phyloP scores from a whole-genome alignment of 257 asterid genomes.

The Solanum bukasovii region DNA sequence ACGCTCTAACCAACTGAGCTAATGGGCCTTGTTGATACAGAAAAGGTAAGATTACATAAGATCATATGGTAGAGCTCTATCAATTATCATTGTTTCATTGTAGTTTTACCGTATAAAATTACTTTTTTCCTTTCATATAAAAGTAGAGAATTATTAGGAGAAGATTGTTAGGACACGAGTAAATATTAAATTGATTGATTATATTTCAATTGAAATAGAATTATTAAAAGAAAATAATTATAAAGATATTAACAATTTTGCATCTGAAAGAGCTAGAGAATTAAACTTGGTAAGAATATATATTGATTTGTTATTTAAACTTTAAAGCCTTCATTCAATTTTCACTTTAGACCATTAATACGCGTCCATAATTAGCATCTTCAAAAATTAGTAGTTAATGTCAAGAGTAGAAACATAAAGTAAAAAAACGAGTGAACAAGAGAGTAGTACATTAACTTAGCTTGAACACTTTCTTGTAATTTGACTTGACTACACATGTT shows the following conservation, averaged over 20 bases:
- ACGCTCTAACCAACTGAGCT: conserved; percentile 21
- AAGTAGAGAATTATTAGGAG: background rate
- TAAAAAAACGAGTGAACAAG: background rate
- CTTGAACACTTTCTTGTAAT: background rate
- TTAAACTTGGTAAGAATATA: background rate
- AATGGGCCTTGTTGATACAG: background rate
- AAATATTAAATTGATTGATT: background rate
- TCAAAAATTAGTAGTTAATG: background rate
- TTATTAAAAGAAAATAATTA: background rate
- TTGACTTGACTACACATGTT: background rate
- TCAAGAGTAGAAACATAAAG: background rate
- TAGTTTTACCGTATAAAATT: background rate
- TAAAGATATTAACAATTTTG: too few relatives aligned
- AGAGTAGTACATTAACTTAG: background rate
- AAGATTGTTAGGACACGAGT: background rate
- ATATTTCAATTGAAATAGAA: background rate
- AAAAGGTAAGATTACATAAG: too few relatives aligned
- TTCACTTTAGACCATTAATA: background rate
- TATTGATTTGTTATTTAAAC: background rate
- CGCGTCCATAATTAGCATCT: background rate
- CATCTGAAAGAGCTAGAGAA: background rate
- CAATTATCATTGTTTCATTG: background rate
- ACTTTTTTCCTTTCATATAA: too few relatives aligned
- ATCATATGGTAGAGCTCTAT: background rate
- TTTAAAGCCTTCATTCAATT: background rate